Evolutionary conservation across 148 eudicot genomes (phyloP), one percentile per base, ranked within the genome.

Genomic region (Selenicereus undatus): DNA sequence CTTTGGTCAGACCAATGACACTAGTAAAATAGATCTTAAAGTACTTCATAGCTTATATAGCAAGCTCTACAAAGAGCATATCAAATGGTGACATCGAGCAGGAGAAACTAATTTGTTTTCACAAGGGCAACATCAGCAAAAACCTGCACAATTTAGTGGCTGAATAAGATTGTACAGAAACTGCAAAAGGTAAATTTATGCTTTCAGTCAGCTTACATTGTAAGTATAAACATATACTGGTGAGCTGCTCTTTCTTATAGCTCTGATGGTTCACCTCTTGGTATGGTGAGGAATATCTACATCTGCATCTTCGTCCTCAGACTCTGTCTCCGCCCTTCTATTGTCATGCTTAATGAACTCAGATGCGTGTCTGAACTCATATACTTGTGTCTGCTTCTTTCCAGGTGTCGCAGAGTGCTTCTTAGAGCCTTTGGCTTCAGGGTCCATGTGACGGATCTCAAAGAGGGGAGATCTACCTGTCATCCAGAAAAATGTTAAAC

Each of bases 171-270:
- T 16, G 60, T 54, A 54, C 50, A 10, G 66, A 60, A 21, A 60
- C 22, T 60, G 32, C 32, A 74, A 45, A 50, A 74, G 32, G 32
- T 32, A 32, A 27, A 26, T n/a, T 24, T 18, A 74, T n/a, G 29
- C 20, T 68, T 76, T 76, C 42, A 51, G 73, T n/a, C 62, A 51
- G 64, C 80, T 71, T 84, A 96, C 99, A 98, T 96, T 92, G 76
- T 89, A 92, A 30, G 95, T 90, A 78, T 93, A 93, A 52, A 93
- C 94, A 87, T 75, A 88, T 14, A 92, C 72, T 2, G 94, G 97
- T 64, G 87, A 83, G 81, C 81, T 86, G 81, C 82, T 86, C 81
- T 76, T 83, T 58, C 32, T 86, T 68, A 32, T 22, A 75, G 79
- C 56, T 81, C 21, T 78, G 29, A 79, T 81, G 82, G 80, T 81